Conservation (phyloP, 495 filamentous ascomycete genomes). For the Penicillium samsonianum region DNA sequence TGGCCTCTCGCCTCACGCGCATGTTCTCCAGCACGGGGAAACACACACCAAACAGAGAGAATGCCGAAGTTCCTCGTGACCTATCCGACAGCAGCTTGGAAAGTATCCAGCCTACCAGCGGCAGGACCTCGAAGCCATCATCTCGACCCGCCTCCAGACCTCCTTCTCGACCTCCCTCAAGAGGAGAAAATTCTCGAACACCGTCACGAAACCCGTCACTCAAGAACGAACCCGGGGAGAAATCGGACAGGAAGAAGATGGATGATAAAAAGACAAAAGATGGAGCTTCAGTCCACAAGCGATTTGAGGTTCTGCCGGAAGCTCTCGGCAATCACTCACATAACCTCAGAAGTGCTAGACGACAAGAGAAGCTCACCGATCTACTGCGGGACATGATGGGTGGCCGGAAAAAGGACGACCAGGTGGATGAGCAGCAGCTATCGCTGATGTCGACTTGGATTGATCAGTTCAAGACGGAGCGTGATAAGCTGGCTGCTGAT, state of each 20-base stretch:
- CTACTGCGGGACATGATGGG: slow-evolving; percentile 84
- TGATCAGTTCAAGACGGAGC: slow-evolving; percentile 86
- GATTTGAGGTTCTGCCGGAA: slow-evolving; percentile 61
- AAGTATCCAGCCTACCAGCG: slow-evolving; percentile 32
- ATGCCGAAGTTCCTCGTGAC: slow-evolving; percentile 35
- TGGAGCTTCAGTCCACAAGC: slow-evolving; percentile 42
- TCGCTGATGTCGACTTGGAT: slow-evolving; percentile 96
- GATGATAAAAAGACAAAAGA: slow-evolving; percentile 48
- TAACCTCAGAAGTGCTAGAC: slow-evolving; percentile 78
- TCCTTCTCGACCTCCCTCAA: slow-evolving; percentile 42
- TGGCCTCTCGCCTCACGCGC: slow-evolving; percentile 59
- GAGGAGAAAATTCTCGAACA: slow-evolving; percentile 29
- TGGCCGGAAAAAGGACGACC: slow-evolving; percentile 63
- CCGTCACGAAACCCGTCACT: slow-evolving; percentile 48
- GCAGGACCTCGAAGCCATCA: slow-evolving; percentile 35
- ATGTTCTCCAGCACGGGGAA: slow-evolving; percentile 57
- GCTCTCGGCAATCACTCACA: slow-evolving; percentile 72
- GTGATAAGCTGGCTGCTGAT: slow-evolving; percentile 71
- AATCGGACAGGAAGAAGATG: slow-evolving; percentile 37
- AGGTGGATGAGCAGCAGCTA: slow-evolving; percentile 74
- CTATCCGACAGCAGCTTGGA: slow-evolving; percentile 47
- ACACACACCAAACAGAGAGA: slow-evolving; percentile 32
- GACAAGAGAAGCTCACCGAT: slow-evolving; percentile 94
- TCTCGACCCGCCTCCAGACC: slow-evolving; percentile 39
- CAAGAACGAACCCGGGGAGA: slow-evolving; percentile 36